Conservation (phyloP, 192 early-diverging fungal genomes). For the Diversispora eburnea region DNA sequence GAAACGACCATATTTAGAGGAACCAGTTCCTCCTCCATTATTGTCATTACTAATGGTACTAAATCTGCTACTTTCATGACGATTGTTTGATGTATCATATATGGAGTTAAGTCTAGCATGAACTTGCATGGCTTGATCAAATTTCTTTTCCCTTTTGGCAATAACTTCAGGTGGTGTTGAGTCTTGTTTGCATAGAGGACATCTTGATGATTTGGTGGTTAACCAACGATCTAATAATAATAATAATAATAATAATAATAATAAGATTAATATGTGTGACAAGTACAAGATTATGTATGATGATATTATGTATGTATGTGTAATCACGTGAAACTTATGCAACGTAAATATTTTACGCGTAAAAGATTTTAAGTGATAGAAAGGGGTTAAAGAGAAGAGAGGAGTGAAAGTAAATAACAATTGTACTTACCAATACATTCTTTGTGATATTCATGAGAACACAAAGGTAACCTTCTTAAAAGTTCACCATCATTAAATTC, state of each 20-base stretch:
- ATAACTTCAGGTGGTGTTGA: slow-evolving; percentile 21
- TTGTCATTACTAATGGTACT: background rate
- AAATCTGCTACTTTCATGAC: background rate
- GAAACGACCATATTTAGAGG: background rate
- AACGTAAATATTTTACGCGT: background rate
- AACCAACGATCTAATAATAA: slow-evolving; percentile 37
- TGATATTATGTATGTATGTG: too few species aligned
- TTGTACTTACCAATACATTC: slow-evolving; percentile 38
- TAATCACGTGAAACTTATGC: background rate
- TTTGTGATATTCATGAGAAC: slow-evolving; percentile 39
- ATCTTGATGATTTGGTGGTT: slow-evolving; percentile 39
- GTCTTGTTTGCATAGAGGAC: slow-evolving; percentile 44
- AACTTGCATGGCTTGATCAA: slow-evolving; percentile 1
- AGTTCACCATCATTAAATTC: slow-evolving; percentile 39
- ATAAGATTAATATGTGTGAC: too few species aligned
- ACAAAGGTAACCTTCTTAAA: slow-evolving; percentile 34
- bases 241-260: background rate
- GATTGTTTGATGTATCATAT: slow-evolving; percentile 1
- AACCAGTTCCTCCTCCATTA: background rate
- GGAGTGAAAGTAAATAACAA: too few species aligned
- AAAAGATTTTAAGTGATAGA: background rate
- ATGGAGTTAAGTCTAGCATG: slow-evolving; percentile 8
- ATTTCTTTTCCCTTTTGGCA: slow-evolving; percentile 16
- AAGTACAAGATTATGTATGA: too few species aligned
- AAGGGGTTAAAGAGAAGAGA: background rate